Evolutionary conservation across 805 yeast genomes (phyloP), one percentile per base, ranked within the genome.

Genomic region (Maudiozyma serrabonitensis): DNA sequence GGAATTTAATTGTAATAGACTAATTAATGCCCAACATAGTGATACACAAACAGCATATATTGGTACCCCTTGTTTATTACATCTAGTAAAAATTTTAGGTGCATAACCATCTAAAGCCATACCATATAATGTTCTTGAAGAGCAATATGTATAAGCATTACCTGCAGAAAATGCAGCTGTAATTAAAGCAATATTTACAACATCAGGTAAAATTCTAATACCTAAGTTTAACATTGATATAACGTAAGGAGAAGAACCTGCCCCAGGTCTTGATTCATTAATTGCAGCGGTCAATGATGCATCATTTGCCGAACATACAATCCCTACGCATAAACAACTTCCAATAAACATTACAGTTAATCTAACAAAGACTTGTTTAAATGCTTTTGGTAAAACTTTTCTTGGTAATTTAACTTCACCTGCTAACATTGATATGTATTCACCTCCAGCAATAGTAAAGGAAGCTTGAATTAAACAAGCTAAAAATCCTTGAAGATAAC

Each of bases 401-500:
- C 91, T 75, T 9, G 95, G 95, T 56, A 80, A 72, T 34, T 75
- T 69, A 2, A 87, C 80, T 63, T 88, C 95, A 44, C 95, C 88
- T 2, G 95, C 95, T 34, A 87, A 80, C 85, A 85, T 82, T 1
- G 91, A 76, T 35, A 88, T 78, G 57, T 85, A 84, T 65, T 88
- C 96, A 1, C 95, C 95, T 0, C 95, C 96, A 3, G 87, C 87
- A 54, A 85, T 80, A 13, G 93, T 84, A 63, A 83, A 87, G 28
- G 84, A 72, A 7, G 95, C 95, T 52, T 79, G 80, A 47, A 78
- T 74, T 43, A 86, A 64, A 52, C 90, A 83, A 0, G 81, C 75
- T 57, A 84, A 65, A 58, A 84, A 85, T 0, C 91, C 95, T 56
- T 82, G 77, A 56, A 84, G 82, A 51, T 82, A 69, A 23, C 91